Percentiles rank a stretch among this genome's conserved stretches.
Evolutionary conservation across 176 grass and related monocot species (phyloP).

Genomic region (Oryza longistaminata): DNA sequence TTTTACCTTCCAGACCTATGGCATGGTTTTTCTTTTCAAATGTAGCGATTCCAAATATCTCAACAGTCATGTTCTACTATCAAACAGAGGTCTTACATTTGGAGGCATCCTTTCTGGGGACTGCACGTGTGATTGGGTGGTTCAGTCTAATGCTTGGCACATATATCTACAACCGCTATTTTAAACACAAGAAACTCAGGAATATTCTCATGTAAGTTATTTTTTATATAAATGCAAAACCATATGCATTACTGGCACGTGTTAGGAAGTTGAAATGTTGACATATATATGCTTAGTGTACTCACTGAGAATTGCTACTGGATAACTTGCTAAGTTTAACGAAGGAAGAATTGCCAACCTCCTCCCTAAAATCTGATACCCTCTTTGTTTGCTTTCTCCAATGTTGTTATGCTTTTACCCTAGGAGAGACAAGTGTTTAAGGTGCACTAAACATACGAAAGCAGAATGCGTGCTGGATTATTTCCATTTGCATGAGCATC

Average conservation of each 20-base stretch:
- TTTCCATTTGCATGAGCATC: not conserved
- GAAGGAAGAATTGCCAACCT: not conserved
- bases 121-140: conserved; percentile 69
- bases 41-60: conserved; percentile 74
- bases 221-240: not conserved
- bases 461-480: not conserved
- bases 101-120: conserved; percentile 82
- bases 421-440: not conserved
- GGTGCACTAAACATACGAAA: not conserved
- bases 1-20: conserved; percentile 55
- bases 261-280: conserved; percentile 11
- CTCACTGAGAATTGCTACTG: not conserved
- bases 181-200: conserved; percentile 71
- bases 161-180: conserved; percentile 69
- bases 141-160: conserved; percentile 79
- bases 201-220: conserved; percentile 71
- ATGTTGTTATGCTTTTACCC: no score
- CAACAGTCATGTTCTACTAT: conserved; percentile 88
- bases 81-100: conserved; percentile 71
- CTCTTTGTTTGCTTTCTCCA: conserved; percentile 4
- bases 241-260: not conserved
- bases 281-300: conserved; percentile 4
- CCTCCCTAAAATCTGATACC: not conserved
- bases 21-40: conserved; percentile 88
- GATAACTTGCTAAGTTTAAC: not conserved